Conservation (phyloP, 768 basidiomycete genomes). For the Inosperma sp. region DNA sequence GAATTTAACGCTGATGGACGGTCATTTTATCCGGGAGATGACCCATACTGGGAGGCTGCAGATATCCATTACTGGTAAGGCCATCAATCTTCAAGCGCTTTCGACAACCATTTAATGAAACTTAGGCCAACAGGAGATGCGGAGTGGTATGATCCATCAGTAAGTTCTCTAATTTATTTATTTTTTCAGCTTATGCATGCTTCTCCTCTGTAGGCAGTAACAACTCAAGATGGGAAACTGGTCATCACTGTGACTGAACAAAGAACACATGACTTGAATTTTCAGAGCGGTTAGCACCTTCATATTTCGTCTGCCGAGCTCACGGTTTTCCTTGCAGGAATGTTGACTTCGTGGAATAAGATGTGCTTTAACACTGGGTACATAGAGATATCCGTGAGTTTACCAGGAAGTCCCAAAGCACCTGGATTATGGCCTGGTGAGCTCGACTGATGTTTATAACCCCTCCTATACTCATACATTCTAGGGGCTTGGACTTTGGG, state of each 20-base stretch:
- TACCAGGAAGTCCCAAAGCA: slow-evolving; percentile 57
- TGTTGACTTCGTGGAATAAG: slow-evolving; percentile 90
- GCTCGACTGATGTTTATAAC: slow-evolving; percentile 12
- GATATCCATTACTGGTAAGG: slow-evolving; percentile 83
- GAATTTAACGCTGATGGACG: slow-evolving; percentile 56
- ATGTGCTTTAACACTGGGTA: slow-evolving; percentile 93
- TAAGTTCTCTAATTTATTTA: slow-evolving; percentile 26
- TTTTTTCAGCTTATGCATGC: slow-evolving; percentile 4
- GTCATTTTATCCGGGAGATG: slow-evolving; percentile 69
- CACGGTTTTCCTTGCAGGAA: slow-evolving; percentile 35
- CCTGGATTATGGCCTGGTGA: slow-evolving; percentile 86
- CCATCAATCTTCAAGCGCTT: slow-evolving; percentile 1
- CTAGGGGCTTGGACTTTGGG: slow-evolving; percentile 73
- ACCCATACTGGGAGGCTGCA: slow-evolving; percentile 86
- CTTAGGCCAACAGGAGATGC: slow-evolving; percentile 62
- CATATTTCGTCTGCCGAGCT: slow-evolving; percentile 25
- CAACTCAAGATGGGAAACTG: slow-evolving; percentile 72
- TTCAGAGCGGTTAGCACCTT: slow-evolving; percentile 58
- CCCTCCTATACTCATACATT: neutral
- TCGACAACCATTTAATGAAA: neutral
- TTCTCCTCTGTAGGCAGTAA: slow-evolving; percentile 44
- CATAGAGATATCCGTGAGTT: slow-evolving; percentile 74
- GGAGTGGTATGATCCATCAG: slow-evolving; percentile 80
- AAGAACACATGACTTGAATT: slow-evolving; percentile 75
- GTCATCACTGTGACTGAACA: slow-evolving; percentile 75